A percentile compares a stretch with the other conserved stretches of the same genome.
These are phyloP conservation scores for Penicillium soppii DNA, from an alignment of 495 filamentous ascomycete species.

Conservation along the genomic window DNA sequence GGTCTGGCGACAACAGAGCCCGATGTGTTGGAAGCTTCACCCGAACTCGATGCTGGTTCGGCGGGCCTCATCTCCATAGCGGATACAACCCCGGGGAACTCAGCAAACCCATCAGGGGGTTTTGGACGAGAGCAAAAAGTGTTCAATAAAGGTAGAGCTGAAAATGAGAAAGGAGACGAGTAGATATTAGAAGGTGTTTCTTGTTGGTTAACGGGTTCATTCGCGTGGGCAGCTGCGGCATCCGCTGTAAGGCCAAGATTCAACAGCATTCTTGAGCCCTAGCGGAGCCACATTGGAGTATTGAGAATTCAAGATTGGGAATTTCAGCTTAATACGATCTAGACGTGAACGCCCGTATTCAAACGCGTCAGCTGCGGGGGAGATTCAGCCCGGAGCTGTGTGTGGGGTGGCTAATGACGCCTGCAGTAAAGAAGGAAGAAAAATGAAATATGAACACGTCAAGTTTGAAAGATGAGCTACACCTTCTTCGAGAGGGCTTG, in stretches of 20 bases:
- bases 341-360: neutral
- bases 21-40: slow-evolving; percentile 21
- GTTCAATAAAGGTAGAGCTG: slow-evolving; percentile 36
- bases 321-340: slow-evolving; percentile 7
- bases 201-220: slow-evolving; percentile 46
- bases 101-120: slow-evolving; percentile 13
- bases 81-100: slow-evolving; percentile 15
- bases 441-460: slow-evolving; percentile 2
- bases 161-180: slow-evolving; percentile 43
- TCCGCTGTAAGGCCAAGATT: slow-evolving; percentile 53
- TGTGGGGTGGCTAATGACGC: neutral
- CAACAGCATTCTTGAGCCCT: slow-evolving; percentile 40
- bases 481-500: no score
- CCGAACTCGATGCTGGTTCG: slow-evolving; percentile 22
- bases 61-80: slow-evolving; percentile 30
- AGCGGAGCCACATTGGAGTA: slow-evolving; percentile 26
- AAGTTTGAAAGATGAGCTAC: neutral
- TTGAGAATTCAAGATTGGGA: neutral
- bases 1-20: slow-evolving; percentile 18
- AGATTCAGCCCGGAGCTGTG: neutral
- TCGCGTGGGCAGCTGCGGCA: slow-evolving; percentile 56
- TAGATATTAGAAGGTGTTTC: slow-evolving; percentile 37
- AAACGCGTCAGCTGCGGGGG: slow-evolving; percentile 21
- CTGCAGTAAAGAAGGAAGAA: neutral
- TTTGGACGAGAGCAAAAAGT: slow-evolving; percentile 21